Base-by-base conservation (phyloP, 495 filamentous ascomycete genomes). In the Trichocladium antarcticum region DNA sequence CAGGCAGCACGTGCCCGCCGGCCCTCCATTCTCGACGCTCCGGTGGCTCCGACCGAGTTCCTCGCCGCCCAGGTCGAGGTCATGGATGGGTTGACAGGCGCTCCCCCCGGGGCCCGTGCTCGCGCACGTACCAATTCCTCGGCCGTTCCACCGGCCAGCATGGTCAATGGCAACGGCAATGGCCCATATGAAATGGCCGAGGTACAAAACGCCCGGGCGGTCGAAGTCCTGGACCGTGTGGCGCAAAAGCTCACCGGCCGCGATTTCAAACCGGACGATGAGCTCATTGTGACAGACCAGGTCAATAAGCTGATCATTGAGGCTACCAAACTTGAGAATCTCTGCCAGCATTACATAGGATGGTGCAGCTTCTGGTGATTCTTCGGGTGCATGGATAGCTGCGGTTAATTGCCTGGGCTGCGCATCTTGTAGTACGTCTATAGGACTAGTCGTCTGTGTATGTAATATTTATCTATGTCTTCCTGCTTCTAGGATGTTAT, bases 331-430 rank as follows among this genome's bases (percentile, higher is more conserved):
- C 73, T 96, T 38, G 93, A 97, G 73, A 97, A 97, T 68, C 74
- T 99, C 49, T 97, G 93, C 61, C 92, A 96, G 70, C 92, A 97
- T 70, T 99, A 96, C 66, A 96, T 97, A 50, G 92, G 90, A 45
- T 93, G 88, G 87, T 94, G 87, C 66, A 89, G 84, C 67, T 93
- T 90, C 74, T 90, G 87, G 85, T 93, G 49, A 55, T 29, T 29
- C 19, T 5, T 20, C 15, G 35, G 16, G 5, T n/a, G 35, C 16
- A n/a, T 28, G 2, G n/a, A n/a, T n/a, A n/a, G n/a, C n/a, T n/a
- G n/a, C n/a, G n/a, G n/a, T n/a, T n/a, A n/a, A n/a, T n/a, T n/a
- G n/a, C n/a, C n/a, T n/a, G n/a, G n/a, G n/a, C n/a, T n/a, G n/a
- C n/a, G n/a, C n/a, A n/a, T n/a, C n/a, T n/a, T n/a, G n/a, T n/a